phyloP scores from a whole-genome alignment of 2,329 filamentous ascomycete genomes.

The Penicillium hesseltinei region DNA sequence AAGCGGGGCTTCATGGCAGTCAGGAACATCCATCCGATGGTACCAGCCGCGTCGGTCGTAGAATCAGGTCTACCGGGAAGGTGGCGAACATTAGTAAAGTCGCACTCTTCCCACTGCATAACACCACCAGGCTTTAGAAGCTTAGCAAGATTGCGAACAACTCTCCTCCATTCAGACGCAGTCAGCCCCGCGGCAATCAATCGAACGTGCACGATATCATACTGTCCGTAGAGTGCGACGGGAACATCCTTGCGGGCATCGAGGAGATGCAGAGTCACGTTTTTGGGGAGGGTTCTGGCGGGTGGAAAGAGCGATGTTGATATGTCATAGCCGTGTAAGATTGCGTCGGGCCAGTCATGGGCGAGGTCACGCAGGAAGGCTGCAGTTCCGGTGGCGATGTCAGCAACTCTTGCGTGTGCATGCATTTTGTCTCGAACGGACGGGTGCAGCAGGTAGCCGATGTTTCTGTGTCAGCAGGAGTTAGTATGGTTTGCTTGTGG shows the following conservation, averaged over 20 bases:
- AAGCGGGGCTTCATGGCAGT: background rate
- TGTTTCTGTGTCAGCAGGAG: constrained; percentile 5
- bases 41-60: background rate
- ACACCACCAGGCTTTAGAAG: constrained; percentile 15
- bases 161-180: background rate
- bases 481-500: background rate
- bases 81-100: constrained; percentile 7
- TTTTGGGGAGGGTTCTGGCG: constrained; percentile 8
- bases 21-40: background rate
- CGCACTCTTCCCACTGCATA: constrained; percentile 17
- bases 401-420: constrained; percentile 15
- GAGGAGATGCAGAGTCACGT: constrained; percentile 14
- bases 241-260: constrained; percentile 18
- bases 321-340: constrained; percentile 20
- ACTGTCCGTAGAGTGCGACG: constrained; percentile 14
- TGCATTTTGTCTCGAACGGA: constrained; percentile 2
- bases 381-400: constrained; percentile 23
- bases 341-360: constrained; percentile 6
- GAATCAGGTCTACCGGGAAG: background rate
- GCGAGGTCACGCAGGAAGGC: constrained; percentile 16
- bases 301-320: constrained; percentile 10
- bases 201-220: constrained; percentile 26
- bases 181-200: background rate
- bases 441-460: constrained; percentile 14
- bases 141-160: constrained; percentile 2